Evolutionary conservation across 768 basidiomycete species (phyloP).

Genomic region (Termitomyces sp.): DNA sequence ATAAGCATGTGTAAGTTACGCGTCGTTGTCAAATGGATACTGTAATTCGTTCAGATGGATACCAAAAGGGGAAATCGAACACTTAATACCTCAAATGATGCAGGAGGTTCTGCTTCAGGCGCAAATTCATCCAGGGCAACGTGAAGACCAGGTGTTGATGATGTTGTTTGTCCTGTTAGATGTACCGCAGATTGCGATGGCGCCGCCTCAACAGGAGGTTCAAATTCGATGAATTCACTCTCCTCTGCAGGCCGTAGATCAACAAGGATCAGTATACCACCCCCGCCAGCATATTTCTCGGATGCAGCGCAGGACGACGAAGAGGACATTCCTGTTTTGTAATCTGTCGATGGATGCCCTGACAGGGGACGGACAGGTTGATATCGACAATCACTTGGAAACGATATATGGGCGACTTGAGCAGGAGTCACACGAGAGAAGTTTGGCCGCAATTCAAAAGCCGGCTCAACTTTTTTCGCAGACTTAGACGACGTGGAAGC

Average conservation of each 20-base stretch:
- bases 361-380: constrained; percentile 85
- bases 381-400: constrained; percentile 76
- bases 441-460: constrained; percentile 74
- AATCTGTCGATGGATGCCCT: constrained; percentile 32
- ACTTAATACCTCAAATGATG: constrained; percentile 74
- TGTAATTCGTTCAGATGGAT: constrained; percentile 23
- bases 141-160: constrained; percentile 41
- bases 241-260: constrained; percentile 70
- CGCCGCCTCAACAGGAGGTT: constrained; percentile 28
- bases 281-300: constrained; percentile 72
- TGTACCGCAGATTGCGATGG: constrained; percentile 20
- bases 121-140: constrained; percentile 67
- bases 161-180: constrained; percentile 26
- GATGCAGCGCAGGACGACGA: constrained; percentile 28
- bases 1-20: constrained; percentile 2
- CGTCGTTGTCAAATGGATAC: constrained; percentile 76
- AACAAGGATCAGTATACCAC: constrained; percentile 80
- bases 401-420: constrained; percentile 80
- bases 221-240: constrained; percentile 67
- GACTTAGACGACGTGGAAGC: constrained; percentile 33
- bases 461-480: constrained; percentile 69
- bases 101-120: constrained; percentile 72
- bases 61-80: not conserved
- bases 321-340: constrained; percentile 25
- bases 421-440: constrained; percentile 90